phyloP scores from a whole-genome alignment of 371 early-diverging fungal genomes.

The Apophysomyces trapeziformis region DNA sequence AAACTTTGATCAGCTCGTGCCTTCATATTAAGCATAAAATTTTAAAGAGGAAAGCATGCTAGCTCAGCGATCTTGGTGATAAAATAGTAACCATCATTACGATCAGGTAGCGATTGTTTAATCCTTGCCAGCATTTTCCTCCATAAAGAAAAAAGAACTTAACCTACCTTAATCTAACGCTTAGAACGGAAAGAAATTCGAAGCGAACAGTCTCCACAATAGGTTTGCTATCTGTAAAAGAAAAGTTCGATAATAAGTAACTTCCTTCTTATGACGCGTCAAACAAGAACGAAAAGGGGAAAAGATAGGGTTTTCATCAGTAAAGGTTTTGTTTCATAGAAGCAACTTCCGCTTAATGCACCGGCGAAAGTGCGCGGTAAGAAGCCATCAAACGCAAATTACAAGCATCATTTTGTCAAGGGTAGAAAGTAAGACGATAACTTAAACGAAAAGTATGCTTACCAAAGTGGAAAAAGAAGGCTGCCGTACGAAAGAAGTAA shows the following conservation, averaged over 20 bases:
- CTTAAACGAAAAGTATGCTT: neutral
- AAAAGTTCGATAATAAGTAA: neutral
- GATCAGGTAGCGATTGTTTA: slow-evolving; percentile 23
- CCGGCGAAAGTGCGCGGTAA: slow-evolving; percentile 40
- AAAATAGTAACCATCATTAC: slow-evolving; percentile 19
- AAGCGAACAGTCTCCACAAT: no score
- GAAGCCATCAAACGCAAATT: slow-evolving; percentile 45
- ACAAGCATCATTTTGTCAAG: slow-evolving; percentile 33
- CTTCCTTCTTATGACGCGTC: neutral
- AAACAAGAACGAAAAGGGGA: neutral
- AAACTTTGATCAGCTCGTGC: no score
- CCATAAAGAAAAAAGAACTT: neutral
- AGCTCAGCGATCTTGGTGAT: slow-evolving; percentile 31
- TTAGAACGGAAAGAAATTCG: no score
- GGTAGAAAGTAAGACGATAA: neutral
- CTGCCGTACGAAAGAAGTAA: neutral
- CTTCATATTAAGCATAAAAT: no score
- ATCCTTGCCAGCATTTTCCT: slow-evolving; percentile 21
- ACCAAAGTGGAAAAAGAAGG: neutral
- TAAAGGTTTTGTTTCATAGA: slow-evolving; percentile 34
- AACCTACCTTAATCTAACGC: neutral
- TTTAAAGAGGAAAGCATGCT: slow-evolving; percentile 1
- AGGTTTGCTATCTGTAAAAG: no score
- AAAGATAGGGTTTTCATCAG: slow-evolving; percentile 16
- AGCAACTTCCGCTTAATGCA: slow-evolving; percentile 33